phyloP scores from a whole-genome alignment of 2,329 filamentous ascomycete genomes.

The Dothideomycetidae sp. region DNA sequence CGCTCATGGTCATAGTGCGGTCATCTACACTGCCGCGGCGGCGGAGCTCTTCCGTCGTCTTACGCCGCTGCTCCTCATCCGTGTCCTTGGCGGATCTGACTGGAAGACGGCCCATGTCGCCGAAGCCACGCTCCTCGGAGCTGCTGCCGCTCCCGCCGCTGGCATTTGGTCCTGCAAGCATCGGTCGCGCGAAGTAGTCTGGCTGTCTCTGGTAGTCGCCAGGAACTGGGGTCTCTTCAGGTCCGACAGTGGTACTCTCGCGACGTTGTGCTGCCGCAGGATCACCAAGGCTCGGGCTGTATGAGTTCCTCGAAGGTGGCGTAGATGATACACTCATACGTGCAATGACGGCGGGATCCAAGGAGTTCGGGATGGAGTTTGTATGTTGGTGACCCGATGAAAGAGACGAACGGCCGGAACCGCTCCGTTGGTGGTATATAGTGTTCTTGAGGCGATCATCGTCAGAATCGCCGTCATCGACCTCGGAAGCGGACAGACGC shows the following conservation, averaged over 20 bases:
- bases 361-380: slow-evolving; percentile 19
- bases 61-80: slow-evolving; percentile 44
- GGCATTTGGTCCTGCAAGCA: slow-evolving; percentile 27
- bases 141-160: slow-evolving; percentile 29
- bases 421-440: slow-evolving; percentile 51
- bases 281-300: slow-evolving; percentile 22
- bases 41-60: slow-evolving; percentile 55
- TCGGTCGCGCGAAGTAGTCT: slow-evolving; percentile 28
- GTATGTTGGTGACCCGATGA: slow-evolving; percentile 28
- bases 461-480: slow-evolving; percentile 75
- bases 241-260: slow-evolving; percentile 7
- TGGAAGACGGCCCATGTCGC: slow-evolving; percentile 38
- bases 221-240: slow-evolving; percentile 33
- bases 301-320: slow-evolving; percentile 32
- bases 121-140: slow-evolving; percentile 37
- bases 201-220: slow-evolving; percentile 19
- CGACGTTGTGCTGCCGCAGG: slow-evolving; percentile 1
- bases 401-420: slow-evolving; percentile 57
- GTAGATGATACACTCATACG: slow-evolving; percentile 32
- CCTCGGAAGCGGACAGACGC: slow-evolving; percentile 85
- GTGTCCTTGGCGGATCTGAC: slow-evolving; percentile 27
- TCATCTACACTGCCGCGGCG: slow-evolving; percentile 74
- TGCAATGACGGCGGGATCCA: slow-evolving; percentile 23
- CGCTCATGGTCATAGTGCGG: slow-evolving; percentile 56
- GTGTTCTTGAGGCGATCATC: slow-evolving; percentile 42